These are phyloP conservation scores for Boletus patriciae DNA, from an alignment of 768 basidiomycete species.

Conservation along the genomic window DNA sequence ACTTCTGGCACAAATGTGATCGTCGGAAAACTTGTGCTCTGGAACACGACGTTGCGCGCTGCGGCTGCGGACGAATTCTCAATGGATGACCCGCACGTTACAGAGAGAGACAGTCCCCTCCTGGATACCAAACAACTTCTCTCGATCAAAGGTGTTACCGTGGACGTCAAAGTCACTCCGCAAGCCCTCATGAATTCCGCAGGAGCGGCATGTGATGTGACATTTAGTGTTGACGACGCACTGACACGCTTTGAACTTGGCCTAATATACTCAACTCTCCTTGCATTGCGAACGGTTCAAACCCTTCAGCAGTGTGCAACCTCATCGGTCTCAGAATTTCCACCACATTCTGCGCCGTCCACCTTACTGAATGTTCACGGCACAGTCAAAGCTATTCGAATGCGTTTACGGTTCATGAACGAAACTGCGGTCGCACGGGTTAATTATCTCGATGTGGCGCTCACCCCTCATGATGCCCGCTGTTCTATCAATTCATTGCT, in stretches of 20 bases:
- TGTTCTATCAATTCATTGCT: conserved; percentile 44
- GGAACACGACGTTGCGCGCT: conserved; percentile 54
- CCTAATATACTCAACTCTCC: conserved; percentile 67
- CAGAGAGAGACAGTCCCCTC: conserved; percentile 50
- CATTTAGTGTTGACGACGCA: conserved; percentile 52
- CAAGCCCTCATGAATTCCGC: conserved; percentile 1
- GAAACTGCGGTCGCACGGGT: conserved; percentile 45
- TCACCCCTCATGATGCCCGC: conserved; percentile 22
- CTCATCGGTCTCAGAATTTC: conserved; percentile 19
- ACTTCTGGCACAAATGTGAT: conserved; percentile 39
- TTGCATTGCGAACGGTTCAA: conserved; percentile 56
- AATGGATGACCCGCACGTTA: conserved; percentile 62
- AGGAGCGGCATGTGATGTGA: conserved; percentile 39
- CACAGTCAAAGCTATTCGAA: conserved; percentile 46
- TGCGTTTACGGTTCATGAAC: conserved; percentile 48
- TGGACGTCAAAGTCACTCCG: conserved; percentile 29
- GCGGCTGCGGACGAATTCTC: conserved; percentile 67
- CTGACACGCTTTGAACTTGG: conserved; percentile 57
- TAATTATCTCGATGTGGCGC: conserved; percentile 23
- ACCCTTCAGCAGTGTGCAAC: conserved; percentile 33
- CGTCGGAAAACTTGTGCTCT: conserved; percentile 44
- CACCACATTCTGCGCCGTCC: conserved; percentile 16
- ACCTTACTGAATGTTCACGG: conserved; percentile 30
- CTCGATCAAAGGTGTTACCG: conserved; percentile 35
- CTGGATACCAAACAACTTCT: conserved; percentile 45